Evolutionary conservation across 768 basidiomycete genomes (phyloP).

Genomic region (Polyporus arcularius): DNA sequence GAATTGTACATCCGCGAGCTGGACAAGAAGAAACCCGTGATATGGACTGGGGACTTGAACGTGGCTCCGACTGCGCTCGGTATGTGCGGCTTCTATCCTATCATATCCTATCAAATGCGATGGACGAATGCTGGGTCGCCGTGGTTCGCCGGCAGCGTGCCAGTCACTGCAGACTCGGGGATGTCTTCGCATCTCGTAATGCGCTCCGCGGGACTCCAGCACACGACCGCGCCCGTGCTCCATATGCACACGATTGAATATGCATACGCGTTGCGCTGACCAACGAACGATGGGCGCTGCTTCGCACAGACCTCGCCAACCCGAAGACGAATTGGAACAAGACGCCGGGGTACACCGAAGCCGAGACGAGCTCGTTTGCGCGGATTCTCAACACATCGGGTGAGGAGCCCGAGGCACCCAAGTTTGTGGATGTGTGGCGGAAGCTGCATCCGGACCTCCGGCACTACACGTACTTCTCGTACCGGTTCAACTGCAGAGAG

Average conservation of each 20-base stretch:
- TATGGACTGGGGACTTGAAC: constrained; percentile 89
- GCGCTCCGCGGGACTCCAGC: not conserved
- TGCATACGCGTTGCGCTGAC: not conserved
- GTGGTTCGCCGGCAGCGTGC: not conserved
- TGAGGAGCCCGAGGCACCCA: constrained; percentile 17
- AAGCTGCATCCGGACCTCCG: constrained; percentile 60
- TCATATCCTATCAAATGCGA: too few relatives aligned
- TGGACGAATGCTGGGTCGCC: too few relatives aligned
- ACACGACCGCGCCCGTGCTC: not conserved
- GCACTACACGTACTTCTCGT: constrained; percentile 87
- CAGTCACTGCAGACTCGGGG: not conserved
- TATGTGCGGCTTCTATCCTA: constrained; percentile 24
- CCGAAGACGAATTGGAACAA: constrained; percentile 85
- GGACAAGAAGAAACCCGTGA: constrained; percentile 79
- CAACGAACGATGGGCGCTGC: not conserved
- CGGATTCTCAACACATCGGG: constrained; percentile 61
- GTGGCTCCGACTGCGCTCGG: constrained; percentile 80
- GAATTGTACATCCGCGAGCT: constrained; percentile 69
- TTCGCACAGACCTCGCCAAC: constrained; percentile 60
- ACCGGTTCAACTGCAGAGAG: constrained; percentile 74
- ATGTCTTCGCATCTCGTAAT: not conserved
- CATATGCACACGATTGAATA: not conserved
- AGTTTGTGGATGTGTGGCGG: constrained; percentile 83
- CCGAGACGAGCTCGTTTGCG: constrained; percentile 75
- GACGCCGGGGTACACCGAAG: constrained; percentile 80